Evolutionary conservation across 495 filamentous ascomycete species (phyloP).

Genomic region (Aspergillus taichungensis): DNA sequence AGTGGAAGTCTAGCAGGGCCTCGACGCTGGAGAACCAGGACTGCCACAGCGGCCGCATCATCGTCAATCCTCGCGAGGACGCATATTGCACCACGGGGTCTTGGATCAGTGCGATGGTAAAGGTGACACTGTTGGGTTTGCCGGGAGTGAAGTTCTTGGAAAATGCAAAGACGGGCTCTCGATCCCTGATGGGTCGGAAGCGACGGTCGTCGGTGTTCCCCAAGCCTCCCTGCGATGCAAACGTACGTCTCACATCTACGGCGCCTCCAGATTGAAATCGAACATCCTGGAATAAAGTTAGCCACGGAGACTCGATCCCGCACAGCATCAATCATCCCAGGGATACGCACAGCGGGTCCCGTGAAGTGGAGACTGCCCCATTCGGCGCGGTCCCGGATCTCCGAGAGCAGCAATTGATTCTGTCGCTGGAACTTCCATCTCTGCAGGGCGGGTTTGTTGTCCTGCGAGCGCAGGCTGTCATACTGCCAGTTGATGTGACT

Average conservation of each 20-base stretch:
- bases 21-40: constrained; percentile 59
- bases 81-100: constrained; percentile 83
- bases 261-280: constrained; percentile 66
- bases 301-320: not conserved
- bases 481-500: constrained; percentile 64
- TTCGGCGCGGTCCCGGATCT: constrained; percentile 69
- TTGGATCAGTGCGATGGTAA: constrained; percentile 79
- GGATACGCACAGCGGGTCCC: constrained; percentile 48
- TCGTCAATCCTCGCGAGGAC: constrained; percentile 65
- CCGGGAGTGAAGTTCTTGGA: constrained; percentile 59
- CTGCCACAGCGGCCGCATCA: constrained; percentile 82
- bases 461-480: constrained; percentile 26
- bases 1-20: constrained; percentile 64
- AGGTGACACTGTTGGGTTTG: constrained; percentile 50
- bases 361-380: constrained; percentile 84
- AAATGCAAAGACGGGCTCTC: constrained; percentile 88
- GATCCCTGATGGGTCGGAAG: constrained; percentile 68
- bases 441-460: constrained; percentile 33
- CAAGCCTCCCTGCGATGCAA: constrained; percentile 61
- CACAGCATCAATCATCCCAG: not conserved
- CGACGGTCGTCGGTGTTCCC: constrained; percentile 53
- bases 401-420: constrained; percentile 61
- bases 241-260: constrained; percentile 55
- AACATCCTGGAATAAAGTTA: constrained; percentile 37
- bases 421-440: constrained; percentile 57